Conservation (phyloP, 257 asterid genomes). For the Gynochthodes officinalis region DNA sequence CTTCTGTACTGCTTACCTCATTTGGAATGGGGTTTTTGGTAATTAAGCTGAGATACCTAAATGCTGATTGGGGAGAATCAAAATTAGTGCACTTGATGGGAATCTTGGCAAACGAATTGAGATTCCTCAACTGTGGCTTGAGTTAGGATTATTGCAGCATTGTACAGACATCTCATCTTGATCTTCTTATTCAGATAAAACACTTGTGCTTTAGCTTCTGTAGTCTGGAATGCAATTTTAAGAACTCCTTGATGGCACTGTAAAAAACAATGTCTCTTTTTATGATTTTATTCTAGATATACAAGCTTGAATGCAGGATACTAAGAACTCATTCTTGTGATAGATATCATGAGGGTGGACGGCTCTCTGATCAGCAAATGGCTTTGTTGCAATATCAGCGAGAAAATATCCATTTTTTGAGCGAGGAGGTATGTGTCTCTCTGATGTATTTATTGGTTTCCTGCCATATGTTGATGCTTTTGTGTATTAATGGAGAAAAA, state of each 20-base stretch:
- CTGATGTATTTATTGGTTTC: conserved; percentile 2
- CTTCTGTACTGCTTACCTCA: background rate
- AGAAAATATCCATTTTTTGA: conserved; percentile 93
- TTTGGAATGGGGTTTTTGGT: background rate
- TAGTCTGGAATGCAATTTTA: background rate
- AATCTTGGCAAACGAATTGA: background rate
- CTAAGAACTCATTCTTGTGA: conserved; percentile 16
- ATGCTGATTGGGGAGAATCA: background rate
- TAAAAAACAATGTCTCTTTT: background rate
- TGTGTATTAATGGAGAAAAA: too few relatives aligned
- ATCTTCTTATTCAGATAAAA: background rate
- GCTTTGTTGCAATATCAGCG: conserved; percentile 96
- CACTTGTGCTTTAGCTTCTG: background rate
- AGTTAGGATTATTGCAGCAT: background rate
- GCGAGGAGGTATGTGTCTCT: conserved; percentile 74
- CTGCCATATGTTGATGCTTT: background rate
- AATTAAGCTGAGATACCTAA: background rate
- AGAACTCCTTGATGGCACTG: background rate
- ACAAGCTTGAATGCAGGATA: background rate
- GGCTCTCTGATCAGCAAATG: conserved; percentile 99
- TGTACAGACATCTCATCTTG: background rate
- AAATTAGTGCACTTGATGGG: background rate
- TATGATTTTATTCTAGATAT: conserved; percentile 1
- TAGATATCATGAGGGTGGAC: conserved; percentile 93
- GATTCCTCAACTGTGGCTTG: background rate